phyloP scores from a whole-genome alignment of 169 alveolate genomes.

The Pseudocohnilembus persalinus region DNA sequence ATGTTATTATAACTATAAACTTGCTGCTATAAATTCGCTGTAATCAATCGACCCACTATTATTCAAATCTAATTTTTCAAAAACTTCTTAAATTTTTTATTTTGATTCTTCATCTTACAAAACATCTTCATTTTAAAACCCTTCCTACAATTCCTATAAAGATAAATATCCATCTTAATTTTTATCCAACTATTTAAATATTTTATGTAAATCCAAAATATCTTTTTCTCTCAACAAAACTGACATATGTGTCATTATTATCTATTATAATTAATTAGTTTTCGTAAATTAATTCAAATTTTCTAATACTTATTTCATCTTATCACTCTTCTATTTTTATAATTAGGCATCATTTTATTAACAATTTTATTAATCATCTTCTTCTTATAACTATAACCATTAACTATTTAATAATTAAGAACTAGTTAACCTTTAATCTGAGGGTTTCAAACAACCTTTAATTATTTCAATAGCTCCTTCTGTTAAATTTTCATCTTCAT shows the following conservation, averaged over 20 bases:
- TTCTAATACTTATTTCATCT: no score
- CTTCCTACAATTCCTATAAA: not conserved
- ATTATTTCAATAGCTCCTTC: not conserved
- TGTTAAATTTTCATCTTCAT: not conserved
- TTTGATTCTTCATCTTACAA: no score
- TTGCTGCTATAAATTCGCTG: not conserved
- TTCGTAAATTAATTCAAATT: not conserved
- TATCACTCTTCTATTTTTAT: no score
- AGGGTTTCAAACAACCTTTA: not conserved
- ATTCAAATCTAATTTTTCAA: not conserved
- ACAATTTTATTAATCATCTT: not conserved
- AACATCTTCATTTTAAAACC: not conserved
- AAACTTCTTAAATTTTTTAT: not conserved
- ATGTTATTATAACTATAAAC: no score
- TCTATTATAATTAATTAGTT: no score
- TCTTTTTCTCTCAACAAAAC: not conserved
- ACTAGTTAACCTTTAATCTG: not conserved
- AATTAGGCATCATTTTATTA: not conserved
- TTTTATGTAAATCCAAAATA: not conserved
- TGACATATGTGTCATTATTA: not conserved
- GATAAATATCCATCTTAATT: not conserved
- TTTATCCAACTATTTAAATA: not conserved
- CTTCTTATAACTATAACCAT: not conserved
- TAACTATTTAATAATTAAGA: no score
- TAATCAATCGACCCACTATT: not conserved